These are phyloP conservation scores for Sechiopsis laciniata DNA, from an alignment of 306 rosid species.

Conservation along the genomic window DNA sequence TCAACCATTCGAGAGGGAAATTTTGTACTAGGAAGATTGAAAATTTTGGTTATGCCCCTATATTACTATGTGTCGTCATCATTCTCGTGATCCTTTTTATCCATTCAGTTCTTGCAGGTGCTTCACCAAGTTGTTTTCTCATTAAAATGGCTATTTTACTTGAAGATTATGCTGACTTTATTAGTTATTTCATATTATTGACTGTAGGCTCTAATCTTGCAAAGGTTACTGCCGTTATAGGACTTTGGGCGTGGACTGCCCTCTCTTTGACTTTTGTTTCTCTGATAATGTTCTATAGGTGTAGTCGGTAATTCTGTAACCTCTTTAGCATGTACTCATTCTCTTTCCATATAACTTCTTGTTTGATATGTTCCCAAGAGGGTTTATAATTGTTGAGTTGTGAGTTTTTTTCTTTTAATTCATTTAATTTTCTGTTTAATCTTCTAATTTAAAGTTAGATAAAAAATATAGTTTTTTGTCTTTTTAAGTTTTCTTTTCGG, in stretches of 20 bases:
- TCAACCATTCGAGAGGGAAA: slow-evolving; percentile 45
- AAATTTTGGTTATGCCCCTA: slow-evolving; percentile 72
- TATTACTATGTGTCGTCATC: slow-evolving; percentile 52
- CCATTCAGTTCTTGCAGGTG: slow-evolving; percentile 79
- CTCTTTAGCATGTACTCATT: neutral
- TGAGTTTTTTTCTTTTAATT: neutral
- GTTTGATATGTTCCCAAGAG: neutral
- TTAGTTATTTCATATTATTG: slow-evolving; percentile 7
- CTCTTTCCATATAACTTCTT: neutral
- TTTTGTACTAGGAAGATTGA: slow-evolving; percentile 40
- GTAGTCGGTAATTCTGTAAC: slow-evolving; percentile 61
- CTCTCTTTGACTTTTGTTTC: slow-evolving; percentile 52
- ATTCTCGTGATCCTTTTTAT: slow-evolving; percentile 50
- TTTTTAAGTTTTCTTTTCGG: no score
- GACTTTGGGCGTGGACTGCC: slow-evolving; percentile 83
- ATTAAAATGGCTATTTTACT: slow-evolving; percentile 15
- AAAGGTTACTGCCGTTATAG: slow-evolving; percentile 77
- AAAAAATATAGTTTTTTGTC: no score
- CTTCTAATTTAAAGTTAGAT: no score
- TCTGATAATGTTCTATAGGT: slow-evolving; percentile 69
- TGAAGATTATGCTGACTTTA: slow-evolving; percentile 30
- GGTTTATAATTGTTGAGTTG: neutral
- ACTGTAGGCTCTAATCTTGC: slow-evolving; percentile 62
- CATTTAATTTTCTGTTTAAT: no score
- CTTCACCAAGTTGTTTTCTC: slow-evolving; percentile 23